Percentiles rank a stretch among this genome's conserved stretches.
phyloP scores from a whole-genome alignment of 2,329 filamentous ascomycete species.

The Hymenoscyphus occultus region DNA sequence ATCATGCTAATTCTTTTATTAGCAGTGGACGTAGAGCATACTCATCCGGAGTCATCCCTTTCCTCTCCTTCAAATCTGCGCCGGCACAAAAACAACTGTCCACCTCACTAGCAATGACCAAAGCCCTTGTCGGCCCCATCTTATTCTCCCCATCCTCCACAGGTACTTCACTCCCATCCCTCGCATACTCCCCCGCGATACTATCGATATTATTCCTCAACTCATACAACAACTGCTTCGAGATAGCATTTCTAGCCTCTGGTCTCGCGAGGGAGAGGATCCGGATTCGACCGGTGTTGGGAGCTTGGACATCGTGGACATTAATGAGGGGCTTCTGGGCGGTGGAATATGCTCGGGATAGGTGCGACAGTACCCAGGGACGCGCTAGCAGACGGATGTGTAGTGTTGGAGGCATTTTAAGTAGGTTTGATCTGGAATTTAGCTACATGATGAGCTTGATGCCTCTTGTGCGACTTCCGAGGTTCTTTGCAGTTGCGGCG shows the following conservation, averaged over 20 bases:
- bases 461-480: neutral
- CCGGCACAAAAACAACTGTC: slow-evolving; percentile 90
- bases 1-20: neutral
- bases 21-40: slow-evolving; percentile 37
- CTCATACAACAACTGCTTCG: slow-evolving; percentile 68
- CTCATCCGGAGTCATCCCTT: slow-evolving; percentile 74
- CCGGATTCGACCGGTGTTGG: slow-evolving; percentile 67
- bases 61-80: slow-evolving; percentile 87
- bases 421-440: neutral
- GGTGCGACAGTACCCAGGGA: neutral
- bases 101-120: slow-evolving; percentile 82
- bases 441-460: neutral
- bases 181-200: slow-evolving; percentile 62
- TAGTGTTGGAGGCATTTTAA: slow-evolving; percentile 3
- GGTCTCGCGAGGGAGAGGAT: slow-evolving; percentile 86
- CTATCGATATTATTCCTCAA: slow-evolving; percentile 70
- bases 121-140: slow-evolving; percentile 65
- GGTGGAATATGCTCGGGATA: slow-evolving; percentile 19
- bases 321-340: slow-evolving; percentile 17
- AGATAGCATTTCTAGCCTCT: slow-evolving; percentile 85
- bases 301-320: slow-evolving; percentile 22
- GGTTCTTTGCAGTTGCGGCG: neutral
- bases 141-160: slow-evolving; percentile 40
- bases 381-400: slow-evolving; percentile 2
- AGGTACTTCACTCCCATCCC: slow-evolving; percentile 51